These are phyloP conservation scores for Fusarium praegraminearum DNA, from an alignment of 2,329 filamentous ascomycete genomes.

Conservation along the genomic window DNA sequence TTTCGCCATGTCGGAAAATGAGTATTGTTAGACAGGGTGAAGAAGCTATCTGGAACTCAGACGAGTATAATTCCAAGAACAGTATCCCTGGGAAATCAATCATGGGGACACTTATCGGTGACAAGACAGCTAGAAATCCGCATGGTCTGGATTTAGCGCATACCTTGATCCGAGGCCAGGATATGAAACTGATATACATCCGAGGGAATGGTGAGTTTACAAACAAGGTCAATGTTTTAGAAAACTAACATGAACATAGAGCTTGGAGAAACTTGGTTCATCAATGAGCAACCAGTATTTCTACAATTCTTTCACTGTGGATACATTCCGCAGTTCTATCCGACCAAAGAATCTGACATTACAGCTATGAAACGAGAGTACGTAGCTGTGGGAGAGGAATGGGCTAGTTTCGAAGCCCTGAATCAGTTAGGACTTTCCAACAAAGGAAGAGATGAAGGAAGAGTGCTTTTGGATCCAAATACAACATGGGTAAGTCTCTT, in stretches of 20 bases:
- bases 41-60: slow-evolving; percentile 15
- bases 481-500: slow-evolving; percentile 14
- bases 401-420: slow-evolving; percentile 26
- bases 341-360: not conserved
- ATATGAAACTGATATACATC: slow-evolving; percentile 19
- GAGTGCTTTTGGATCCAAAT: slow-evolving; percentile 13
- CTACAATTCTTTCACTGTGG: slow-evolving; percentile 30
- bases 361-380: slow-evolving; percentile 22
- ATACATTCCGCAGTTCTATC: slow-evolving; percentile 27
- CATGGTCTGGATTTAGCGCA: slow-evolving; percentile 22
- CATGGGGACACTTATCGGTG: slow-evolving; percentile 24
- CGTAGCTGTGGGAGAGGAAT: slow-evolving; percentile 26
- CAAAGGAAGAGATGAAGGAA: slow-evolving; percentile 14
- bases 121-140: slow-evolving; percentile 20
- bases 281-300: slow-evolving; percentile 27
- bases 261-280: slow-evolving; percentile 32
- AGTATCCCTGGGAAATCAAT: slow-evolving; percentile 11
- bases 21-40: slow-evolving; percentile 16
- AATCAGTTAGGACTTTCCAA: slow-evolving; percentile 5
- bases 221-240: accelerated
- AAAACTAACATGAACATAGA: slow-evolving; percentile 1
- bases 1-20: not conserved
- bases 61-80: not conserved
- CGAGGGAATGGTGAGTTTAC: slow-evolving; percentile 21
- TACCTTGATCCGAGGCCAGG: slow-evolving; percentile 9